phyloP scores from a whole-genome alignment of 345 rosid genomes.

The Corchorus olitorius region DNA sequence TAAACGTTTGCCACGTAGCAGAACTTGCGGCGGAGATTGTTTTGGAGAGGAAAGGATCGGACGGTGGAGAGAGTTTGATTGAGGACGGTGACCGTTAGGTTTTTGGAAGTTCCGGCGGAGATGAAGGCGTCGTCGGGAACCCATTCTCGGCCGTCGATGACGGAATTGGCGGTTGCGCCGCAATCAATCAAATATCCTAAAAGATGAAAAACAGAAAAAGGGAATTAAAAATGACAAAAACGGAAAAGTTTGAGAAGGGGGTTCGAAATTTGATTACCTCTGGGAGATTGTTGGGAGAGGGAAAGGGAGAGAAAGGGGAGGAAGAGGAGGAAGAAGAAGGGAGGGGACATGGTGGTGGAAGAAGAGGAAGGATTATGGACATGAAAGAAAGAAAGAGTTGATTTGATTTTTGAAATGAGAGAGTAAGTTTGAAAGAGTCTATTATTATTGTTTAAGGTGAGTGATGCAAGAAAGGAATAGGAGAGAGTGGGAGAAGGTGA shows the following conservation, averaged over 20 bases:
- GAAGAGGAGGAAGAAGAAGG: conserved; percentile 29
- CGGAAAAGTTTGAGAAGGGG: not conserved
- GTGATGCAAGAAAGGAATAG: conserved; percentile 53
- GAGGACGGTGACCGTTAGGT: conserved; percentile 33
- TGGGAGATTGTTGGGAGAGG: conserved; percentile 40
- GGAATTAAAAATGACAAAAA: not conserved
- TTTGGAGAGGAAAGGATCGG: conserved; percentile 70
- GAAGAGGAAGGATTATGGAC: conserved; percentile 9
- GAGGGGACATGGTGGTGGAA: conserved; percentile 37
- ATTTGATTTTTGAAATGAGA: conserved; percentile 11
- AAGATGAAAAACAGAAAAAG: not conserved
- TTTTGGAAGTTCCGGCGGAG: conserved; percentile 51
- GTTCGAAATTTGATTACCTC: conserved; percentile 28
- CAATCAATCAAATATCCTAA: conserved; percentile 73
- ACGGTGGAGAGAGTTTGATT: conserved; percentile 55
- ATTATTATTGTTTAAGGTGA: conserved; percentile 23
- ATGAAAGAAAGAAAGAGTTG: not conserved
- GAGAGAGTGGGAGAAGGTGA: conserved; percentile 15
- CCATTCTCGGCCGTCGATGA: conserved; percentile 58
- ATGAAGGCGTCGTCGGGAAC: conserved; percentile 52
- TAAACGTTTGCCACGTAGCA: conserved; percentile 60
- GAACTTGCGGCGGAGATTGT: conserved; percentile 48
- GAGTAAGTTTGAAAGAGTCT: conserved; percentile 47
- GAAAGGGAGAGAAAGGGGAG: conserved; percentile 42
- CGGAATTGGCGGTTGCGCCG: conserved; percentile 49